Base-by-base conservation (phyloP, 352 stramenopile species). In the Phytophthora cactorum region DNA sequence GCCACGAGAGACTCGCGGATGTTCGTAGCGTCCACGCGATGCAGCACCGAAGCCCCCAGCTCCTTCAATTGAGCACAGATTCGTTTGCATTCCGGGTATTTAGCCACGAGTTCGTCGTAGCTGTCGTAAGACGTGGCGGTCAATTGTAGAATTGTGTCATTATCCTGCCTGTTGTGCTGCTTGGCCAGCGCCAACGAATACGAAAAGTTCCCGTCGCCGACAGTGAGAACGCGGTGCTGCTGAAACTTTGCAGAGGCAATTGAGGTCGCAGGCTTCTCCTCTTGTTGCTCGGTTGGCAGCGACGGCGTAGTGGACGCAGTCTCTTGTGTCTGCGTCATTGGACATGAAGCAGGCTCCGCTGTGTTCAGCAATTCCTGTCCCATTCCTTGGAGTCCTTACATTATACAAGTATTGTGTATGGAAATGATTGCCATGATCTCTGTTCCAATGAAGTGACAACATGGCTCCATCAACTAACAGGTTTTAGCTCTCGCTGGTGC, bases 131-230 rank as follows among this genome's bases (percentile, higher is more conserved):
- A 92, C 27, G 86, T 83, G 9, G 79, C 82, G 4, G 59, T 75
- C n/a, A 90, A 58, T 25, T 78, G 58, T 28, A 82, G 3, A 5
- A 14, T 0, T 31, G 27, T 28, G 25, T 66, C 59, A 63, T 52
- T 32, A 4, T 31, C 38, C 5, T 11, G 31, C 46, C n/a, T 60
- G 46, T 70, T 65, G 51, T 54, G 27, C 57, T 72, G 61, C 47
- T 72, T 79, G 28, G 82, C 75, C 28, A 97, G 61, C 25, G 89
- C 88, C 32, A 97, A 76, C 27, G 91, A 97, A 72, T 97, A 98
- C 5, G 90, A 91, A 65, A 98, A 96, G 73, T 98, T 96, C n/a
- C 95, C 95, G 74, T 98, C 95, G 17, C 95, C 95, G 7, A 98
- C 82, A 5, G 89, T 97, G 5, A 97, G 71, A 17, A 96, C 73